These are phyloP conservation scores for Rubroboletus satanas DNA, from an alignment of 768 basidiomycete species.

Conservation along the genomic window DNA sequence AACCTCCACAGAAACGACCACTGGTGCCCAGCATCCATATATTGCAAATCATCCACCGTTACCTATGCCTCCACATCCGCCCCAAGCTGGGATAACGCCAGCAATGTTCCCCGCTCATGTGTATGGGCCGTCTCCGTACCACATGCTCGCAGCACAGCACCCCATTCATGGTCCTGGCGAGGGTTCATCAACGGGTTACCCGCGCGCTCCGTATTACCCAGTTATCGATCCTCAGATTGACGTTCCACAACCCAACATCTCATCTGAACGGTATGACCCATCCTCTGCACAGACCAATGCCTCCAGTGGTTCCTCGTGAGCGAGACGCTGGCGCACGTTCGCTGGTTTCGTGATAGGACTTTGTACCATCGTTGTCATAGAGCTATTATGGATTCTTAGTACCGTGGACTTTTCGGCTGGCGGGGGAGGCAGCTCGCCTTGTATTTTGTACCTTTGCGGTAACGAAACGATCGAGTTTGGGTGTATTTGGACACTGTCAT, in stretches of 20 bases:
- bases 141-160: conserved; percentile 24
- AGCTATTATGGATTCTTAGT: background rate
- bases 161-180: conserved; percentile 15
- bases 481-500: conserved; percentile 19
- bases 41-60: conserved; percentile 10
- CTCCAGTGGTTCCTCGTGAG: conserved; percentile 14
- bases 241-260: conserved; percentile 29
- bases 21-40: conserved; percentile 12
- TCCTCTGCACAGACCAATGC: conserved; percentile 14
- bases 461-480: conserved; percentile 18
- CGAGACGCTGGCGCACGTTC: background rate
- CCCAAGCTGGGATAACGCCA: conserved; percentile 17
- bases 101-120: conserved; percentile 24
- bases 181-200: conserved; percentile 26
- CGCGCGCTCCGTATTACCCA: conserved; percentile 35
- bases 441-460: conserved; percentile 8
- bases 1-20: background rate
- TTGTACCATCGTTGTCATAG: background rate
- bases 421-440: background rate
- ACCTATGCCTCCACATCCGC: conserved; percentile 10
- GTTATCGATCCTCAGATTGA: conserved; percentile 39
- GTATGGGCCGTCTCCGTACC: conserved; percentile 30
- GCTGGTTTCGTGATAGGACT: background rate
- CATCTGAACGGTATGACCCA: conserved; percentile 33
- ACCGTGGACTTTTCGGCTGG: background rate